Percentiles rank a stretch among this genome's conserved stretches.
These are phyloP conservation scores for Fusarium hostae DNA, from an alignment of 2,329 filamentous ascomycete genomes.

Conservation along the genomic window DNA sequence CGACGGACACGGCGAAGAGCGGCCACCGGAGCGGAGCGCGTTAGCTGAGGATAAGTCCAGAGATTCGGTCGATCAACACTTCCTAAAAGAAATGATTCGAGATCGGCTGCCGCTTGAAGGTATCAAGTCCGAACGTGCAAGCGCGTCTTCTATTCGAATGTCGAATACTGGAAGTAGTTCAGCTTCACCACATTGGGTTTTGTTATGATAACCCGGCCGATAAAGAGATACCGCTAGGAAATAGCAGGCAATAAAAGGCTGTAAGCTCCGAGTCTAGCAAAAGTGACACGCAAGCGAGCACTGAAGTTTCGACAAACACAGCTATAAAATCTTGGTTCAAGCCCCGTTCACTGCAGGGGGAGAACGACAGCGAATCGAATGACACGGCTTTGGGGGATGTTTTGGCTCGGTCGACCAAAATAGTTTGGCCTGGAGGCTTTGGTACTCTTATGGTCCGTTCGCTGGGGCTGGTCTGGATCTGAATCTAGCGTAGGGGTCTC, in stretches of 20 bases:
- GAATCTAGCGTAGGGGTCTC: conserved; percentile 37
- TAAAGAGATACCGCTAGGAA: conserved; percentile 5
- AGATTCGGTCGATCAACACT: conserved; percentile 23
- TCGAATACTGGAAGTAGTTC: conserved; percentile 22
- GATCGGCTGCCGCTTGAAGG: background rate
- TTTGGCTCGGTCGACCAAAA: conserved; percentile 43
- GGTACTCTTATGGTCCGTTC: conserved; percentile 41
- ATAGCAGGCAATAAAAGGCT: conserved; percentile 31
- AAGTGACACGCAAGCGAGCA: conserved; percentile 26
- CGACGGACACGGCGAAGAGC: conserved; percentile 36
- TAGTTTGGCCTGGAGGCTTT: conserved; percentile 34
- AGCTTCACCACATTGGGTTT: conserved; percentile 15
- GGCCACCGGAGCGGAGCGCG: conserved; percentile 24
- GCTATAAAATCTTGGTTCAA: conserved; percentile 14
- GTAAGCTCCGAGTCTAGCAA: conserved; percentile 3
- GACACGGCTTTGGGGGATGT: conserved; percentile 33
- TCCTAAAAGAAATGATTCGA: conserved; percentile 18
- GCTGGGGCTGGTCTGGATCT: conserved; percentile 42
- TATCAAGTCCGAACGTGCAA: background rate
- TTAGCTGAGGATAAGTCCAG: conserved; percentile 26
- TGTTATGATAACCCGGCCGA: conserved; percentile 1
- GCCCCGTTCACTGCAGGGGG: background rate
- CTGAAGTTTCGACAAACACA: conserved; percentile 18
- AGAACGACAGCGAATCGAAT: conserved; percentile 37
- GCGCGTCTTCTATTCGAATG: conserved; percentile 23